Conservation (phyloP, 2,329 filamentous ascomycete genomes). For the Neonectria neomacrospora region DNA sequence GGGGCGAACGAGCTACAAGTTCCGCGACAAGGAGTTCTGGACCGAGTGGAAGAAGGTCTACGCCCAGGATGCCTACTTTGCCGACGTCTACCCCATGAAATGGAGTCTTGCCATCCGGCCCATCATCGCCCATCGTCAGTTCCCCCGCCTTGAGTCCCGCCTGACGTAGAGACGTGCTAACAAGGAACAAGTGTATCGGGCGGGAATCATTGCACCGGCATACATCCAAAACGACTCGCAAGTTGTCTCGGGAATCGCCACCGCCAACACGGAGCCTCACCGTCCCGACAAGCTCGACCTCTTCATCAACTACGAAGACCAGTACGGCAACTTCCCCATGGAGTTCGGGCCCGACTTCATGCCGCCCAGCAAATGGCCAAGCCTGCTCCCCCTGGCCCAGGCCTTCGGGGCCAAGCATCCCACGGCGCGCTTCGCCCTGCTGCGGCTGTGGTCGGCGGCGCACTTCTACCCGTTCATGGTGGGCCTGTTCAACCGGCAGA, state of each 20-base stretch:
- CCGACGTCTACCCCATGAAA: slow-evolving; percentile 41
- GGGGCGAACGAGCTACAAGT: slow-evolving; percentile 40
- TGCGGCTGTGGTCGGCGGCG: slow-evolving; percentile 44
- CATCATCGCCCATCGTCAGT: slow-evolving; percentile 39
- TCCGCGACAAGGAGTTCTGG: slow-evolving; percentile 38
- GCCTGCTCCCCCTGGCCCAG: slow-evolving; percentile 33
- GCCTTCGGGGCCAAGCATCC: slow-evolving; percentile 27
- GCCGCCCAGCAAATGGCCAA: slow-evolving; percentile 37
- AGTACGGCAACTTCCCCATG: slow-evolving; percentile 26
- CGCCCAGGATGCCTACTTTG: slow-evolving; percentile 22
- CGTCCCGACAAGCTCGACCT: slow-evolving; percentile 42
- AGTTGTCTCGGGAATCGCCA: slow-evolving; percentile 36
- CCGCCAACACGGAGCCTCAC: slow-evolving; percentile 40
- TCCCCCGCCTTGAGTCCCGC: no score
- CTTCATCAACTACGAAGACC: slow-evolving; percentile 46
- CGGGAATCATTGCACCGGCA: slow-evolving; percentile 39
- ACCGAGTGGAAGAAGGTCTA: slow-evolving; percentile 37
- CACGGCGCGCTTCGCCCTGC: slow-evolving; percentile 40
- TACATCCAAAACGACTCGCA: slow-evolving; percentile 35
- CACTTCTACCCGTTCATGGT: slow-evolving; percentile 48
- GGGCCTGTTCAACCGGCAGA: slow-evolving; percentile 29
- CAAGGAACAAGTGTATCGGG: slow-evolving; percentile 39
- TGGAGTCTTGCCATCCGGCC: slow-evolving; percentile 45
- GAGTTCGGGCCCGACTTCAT: slow-evolving; percentile 26
- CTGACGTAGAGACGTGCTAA: slow-evolving; percentile 13